Evolutionary conservation across 805 yeast genomes (phyloP), one percentile per base, ranked within the genome.

Genomic region (Nakazawaea wyomingensis): DNA sequence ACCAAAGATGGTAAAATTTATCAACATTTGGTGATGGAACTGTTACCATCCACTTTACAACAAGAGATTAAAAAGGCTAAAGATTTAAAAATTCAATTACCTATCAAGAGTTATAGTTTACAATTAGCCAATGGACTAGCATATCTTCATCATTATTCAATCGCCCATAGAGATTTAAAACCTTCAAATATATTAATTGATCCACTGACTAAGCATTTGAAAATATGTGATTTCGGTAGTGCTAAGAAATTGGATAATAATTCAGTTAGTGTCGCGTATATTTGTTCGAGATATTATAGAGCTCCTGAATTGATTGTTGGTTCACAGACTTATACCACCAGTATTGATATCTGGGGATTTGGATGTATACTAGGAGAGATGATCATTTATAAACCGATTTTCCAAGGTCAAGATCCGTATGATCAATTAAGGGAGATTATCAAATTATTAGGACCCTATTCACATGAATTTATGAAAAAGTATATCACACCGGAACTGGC

Each of bases 231-330:
- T 63, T 85, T 85, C 62, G 95, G 95, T 18, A 78, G 86, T 33
- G 95, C 95, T 5, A 85, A 85, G 60, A 79, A 80, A 59, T 69
- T 85, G 50, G 91, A 84, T 58, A 77, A 77, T 39, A 76, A 78
- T 49, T 90, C 85, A 59, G 86, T 93, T n/a, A 82, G 95, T 1
- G 96, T 90, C 49, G 84, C 96, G 40, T 93, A 93, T 60, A 93
- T 93, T 46, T 95, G 97, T 63, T 88, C 96, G 19, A 79, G 99
- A 55, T 93, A 89, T 62, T 90, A 90, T 64, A 76, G 97, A 53
- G 95, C 98, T 1, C 99, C 99, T 0, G 99, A 93, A 62, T 74
- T 93, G 47, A 85, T 93, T 57, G 80, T 93, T 43, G 99, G 99
- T 2, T 84, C 89, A 53, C 78, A 90, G 46, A 74, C 82, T 30